Base-by-base conservation (phyloP, 164 flowering plant genomes). In the Tinospora cordifolia region DNA sequence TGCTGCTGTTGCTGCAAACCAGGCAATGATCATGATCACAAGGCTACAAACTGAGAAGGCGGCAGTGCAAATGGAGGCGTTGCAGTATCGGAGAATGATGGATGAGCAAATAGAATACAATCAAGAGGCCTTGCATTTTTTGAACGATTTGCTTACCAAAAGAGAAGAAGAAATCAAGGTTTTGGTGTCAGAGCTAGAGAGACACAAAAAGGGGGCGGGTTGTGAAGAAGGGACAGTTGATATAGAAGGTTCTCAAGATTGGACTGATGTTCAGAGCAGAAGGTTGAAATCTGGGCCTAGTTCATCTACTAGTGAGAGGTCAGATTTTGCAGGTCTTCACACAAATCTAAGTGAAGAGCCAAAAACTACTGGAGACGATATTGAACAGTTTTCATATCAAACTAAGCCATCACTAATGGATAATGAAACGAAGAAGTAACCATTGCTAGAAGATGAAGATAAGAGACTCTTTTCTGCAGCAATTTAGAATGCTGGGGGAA, bases 21-120 rank as follows among this genome's bases (percentile, higher is more conserved):
- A 90, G 68, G 90, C 96, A n/a, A 89, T 89, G 96, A 93, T 96
- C 25, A 92, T 92, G 98, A 90, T 92, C 66, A 90, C 93, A 0
- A 69, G 88, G 70, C 70, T 93, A 71, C 98, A 93, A 71, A 91
- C 88, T 41, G 96, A 90, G 79, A 93, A 93, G 77, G 92, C 96
- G 5, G 84, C 92, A 11, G 83, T 90, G 6, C 90, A 87, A 30
- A 89, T 90, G 98, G 96, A 91, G 73, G 92, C 94, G 4, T 77
- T 89, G 69, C 98, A 93, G 74, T 91, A 91, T 79, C 90, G 87
- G 78, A 87, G 98, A 71, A 84, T 93, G 94, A 93, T 93, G 94
- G 97, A 93, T 67, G 98, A 91, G 77, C 97, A 91, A 66, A 88
- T 88, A 25, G 96, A 91, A 80, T 90, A 89, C 69, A 96, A 93